Percentiles rank a stretch among this genome's conserved stretches.
These are phyloP conservation scores for Mortierella sp. DNA, from an alignment of 371 early-diverging fungal species.

Conservation along the genomic window DNA sequence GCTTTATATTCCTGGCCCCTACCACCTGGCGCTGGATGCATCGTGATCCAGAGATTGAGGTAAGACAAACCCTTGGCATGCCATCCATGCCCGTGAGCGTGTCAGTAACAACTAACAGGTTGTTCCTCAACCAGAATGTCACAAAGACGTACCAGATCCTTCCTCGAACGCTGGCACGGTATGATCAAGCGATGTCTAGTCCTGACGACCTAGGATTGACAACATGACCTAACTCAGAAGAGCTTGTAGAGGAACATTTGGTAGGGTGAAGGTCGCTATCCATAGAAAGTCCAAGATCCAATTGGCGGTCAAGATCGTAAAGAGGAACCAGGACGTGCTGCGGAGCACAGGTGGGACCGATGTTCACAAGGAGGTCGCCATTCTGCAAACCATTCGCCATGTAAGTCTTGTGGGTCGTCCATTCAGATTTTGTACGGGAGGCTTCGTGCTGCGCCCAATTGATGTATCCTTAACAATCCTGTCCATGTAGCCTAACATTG, in stretches of 20 bases:
- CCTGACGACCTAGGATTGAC: no score
- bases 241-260: conserved; percentile 66
- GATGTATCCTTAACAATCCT: background rate
- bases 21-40: background rate
- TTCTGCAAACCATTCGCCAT: conserved; percentile 60
- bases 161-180: conserved; percentile 37
- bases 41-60: conserved; percentile 32
- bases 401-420: conserved; percentile 35
- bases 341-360: conserved; percentile 38
- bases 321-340: conserved; percentile 32
- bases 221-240: no score
- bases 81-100: no score
- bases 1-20: conserved; percentile 29
- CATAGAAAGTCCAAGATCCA: conserved; percentile 61
- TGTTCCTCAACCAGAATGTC: no score
- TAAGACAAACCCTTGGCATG: conserved; percentile 6
- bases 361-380: conserved; percentile 58
- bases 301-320: conserved; percentile 75
- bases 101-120: no score
- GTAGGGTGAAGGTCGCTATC: conserved; percentile 66
- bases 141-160: conserved; percentile 29
- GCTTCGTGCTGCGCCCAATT: background rate
- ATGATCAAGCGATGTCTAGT: no score
- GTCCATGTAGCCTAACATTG: conserved; percentile 57
- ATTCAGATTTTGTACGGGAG: no score